phyloP scores from a whole-genome alignment of 176 grass and related monocot genomes.

The Musa troglodytarum region DNA sequence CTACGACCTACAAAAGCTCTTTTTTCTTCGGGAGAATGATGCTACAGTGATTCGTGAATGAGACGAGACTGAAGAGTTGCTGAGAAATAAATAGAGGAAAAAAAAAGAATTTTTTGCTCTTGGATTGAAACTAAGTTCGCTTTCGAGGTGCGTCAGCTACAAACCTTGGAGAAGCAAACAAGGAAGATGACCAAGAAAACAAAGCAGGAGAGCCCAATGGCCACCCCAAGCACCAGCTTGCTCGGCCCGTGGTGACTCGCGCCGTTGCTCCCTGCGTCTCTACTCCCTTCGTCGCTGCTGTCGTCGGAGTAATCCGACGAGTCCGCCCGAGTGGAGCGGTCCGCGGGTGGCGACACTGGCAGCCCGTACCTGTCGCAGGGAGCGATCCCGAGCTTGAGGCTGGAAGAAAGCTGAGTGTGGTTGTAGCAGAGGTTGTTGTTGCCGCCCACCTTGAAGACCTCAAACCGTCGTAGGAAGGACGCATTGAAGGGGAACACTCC shows the following conservation, averaged over 20 bases:
- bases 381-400: constrained; percentile 53
- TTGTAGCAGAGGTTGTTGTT: constrained; percentile 85
- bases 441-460: constrained; percentile 51
- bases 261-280: constrained; percentile 9
- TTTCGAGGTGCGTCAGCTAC: constrained; percentile 21
- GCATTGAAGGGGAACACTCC: constrained; percentile 60
- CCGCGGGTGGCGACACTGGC: constrained; percentile 48
- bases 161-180: constrained; percentile 82
- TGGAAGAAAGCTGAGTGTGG: constrained; percentile 39
- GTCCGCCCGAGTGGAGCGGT: constrained; percentile 36
- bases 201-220: constrained; percentile 72
- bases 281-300: constrained; percentile 32
- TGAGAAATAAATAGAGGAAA: no score
- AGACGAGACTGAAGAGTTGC: no score
- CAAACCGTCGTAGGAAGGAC: constrained; percentile 43
- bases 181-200: constrained; percentile 68
- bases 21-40: no score
- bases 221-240: constrained; percentile 58
- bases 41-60: no score
- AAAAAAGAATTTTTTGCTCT: no score
- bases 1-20: no score
- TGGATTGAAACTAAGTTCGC: no score
- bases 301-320: constrained; percentile 24
- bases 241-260: constrained; percentile 39
- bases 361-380: constrained; percentile 78